Evolutionary conservation across 1,284 basidiomycete species (phyloP), one percentile per base, ranked within the genome.

Genomic region (Melampsora americana): DNA sequence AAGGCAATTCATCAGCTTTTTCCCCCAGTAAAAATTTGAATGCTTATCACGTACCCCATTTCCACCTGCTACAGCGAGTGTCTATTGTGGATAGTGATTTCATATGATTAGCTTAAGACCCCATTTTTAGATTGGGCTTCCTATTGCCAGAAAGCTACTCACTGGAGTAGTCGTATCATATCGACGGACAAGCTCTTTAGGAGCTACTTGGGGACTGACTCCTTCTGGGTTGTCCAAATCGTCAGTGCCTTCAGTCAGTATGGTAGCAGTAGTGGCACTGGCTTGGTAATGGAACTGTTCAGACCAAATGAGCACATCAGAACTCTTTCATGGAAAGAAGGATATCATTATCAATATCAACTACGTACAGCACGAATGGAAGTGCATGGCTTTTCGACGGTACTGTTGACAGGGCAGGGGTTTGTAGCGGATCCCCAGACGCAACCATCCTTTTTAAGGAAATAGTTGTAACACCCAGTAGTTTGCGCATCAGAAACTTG

Each of bases 361-460:
- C 4, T 20, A 62, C 60, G 18, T 62, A 62, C 60, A 62, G 28
- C 32, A 20, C 20, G 20, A 30, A 20, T 6, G 1, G 26, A 20
- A 18, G 26, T 30, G 28, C 60, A 62, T 23, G 32, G 18, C 18
- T 56, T 56, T 56, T 42, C 39, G 39, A 42, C 39, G 12, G 39
- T 28, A 62, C 28, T 62, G 5, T 62, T 62, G 26, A 6, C 28
- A 35, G 60, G 32, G 20, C 60, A 62, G 6, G 60, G 60, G 18
- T 62, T 62, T 32, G 3, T 28, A 1, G 28, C 7, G 20, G 60
- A 62, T 23, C 28, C 60, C 20, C 18, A 62, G 18, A 62, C 60
- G 16, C 60, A 62, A 30, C 32, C 60, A 62, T 62, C 60, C 32
- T 62, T 28, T 35, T 62, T 4, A 28, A 62, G 60, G 32, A 42